Percentiles rank a stretch among this genome's conserved stretches.
Conservation (phyloP, 495 filamentous ascomycete species). For the Aspergillus sclerotioniger region DNA sequence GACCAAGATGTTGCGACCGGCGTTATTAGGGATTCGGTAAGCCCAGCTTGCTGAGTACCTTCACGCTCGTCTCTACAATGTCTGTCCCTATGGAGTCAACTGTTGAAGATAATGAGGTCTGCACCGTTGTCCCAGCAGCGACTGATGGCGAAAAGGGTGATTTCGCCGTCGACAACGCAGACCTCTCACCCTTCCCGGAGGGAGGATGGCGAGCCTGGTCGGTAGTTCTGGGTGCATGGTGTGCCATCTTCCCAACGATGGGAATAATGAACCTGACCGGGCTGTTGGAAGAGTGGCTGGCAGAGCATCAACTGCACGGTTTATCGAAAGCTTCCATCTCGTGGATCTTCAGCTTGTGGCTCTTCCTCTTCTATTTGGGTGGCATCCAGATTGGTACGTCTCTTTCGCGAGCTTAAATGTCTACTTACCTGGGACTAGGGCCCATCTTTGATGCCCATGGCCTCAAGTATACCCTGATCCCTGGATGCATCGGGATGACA, state of each 20-base stretch:
- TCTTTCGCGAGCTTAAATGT: neutral
- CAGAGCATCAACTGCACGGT: conserved; percentile 41
- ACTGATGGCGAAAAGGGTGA: neutral
- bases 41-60: neutral
- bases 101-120: neutral
- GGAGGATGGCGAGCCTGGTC: conserved; percentile 26
- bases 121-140: neutral
- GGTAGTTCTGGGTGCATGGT: conserved; percentile 22
- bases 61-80: neutral
- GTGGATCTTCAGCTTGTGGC: conserved; percentile 44
- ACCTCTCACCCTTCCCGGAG: conserved; percentile 7
- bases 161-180: neutral
- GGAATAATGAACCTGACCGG: conserved; percentile 57
- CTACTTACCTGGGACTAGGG: conserved; percentile 6
- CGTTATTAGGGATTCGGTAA: neutral
- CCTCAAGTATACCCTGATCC: conserved; percentile 15
- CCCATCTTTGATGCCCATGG: conserved; percentile 27
- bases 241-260: conserved; percentile 25
- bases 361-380: conserved; percentile 24
- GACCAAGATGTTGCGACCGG: neutral
- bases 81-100: neutral
- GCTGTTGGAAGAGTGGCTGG: conserved; percentile 52
- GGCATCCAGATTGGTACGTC: conserved; percentile 19
- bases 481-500: conserved; percentile 23
- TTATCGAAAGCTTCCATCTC: conserved; percentile 43